Conservation (phyloP, 2,329 filamentous ascomycete genomes). For the Pseudogymnoascus sp. region DNA sequence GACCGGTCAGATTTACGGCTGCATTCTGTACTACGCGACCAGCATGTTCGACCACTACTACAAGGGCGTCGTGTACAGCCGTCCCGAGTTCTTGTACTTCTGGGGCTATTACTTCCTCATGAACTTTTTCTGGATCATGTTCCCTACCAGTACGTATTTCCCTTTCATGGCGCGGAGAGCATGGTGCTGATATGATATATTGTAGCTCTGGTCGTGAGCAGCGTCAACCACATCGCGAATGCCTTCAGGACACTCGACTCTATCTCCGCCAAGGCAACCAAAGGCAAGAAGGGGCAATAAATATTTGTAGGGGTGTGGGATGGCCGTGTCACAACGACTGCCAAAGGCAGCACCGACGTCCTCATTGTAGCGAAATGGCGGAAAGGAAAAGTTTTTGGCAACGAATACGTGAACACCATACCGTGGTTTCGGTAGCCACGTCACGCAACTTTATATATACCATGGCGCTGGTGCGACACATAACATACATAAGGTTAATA, state of each 20-base stretch:
- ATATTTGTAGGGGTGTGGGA: background rate
- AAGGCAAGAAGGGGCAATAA: conserved; percentile 8
- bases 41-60: conserved; percentile 42
- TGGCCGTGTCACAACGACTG: background rate
- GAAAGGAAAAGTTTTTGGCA: background rate
- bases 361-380: background rate
- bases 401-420: background rate
- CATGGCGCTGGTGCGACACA: background rate
- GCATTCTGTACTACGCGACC: conserved; percentile 55
- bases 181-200: conserved; percentile 14
- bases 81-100: conserved; percentile 52
- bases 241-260: conserved; percentile 31
- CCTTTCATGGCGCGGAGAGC: background rate
- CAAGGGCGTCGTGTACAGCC: conserved; percentile 41
- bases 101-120: conserved; percentile 56
- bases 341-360: background rate
- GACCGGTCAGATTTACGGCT: conserved; percentile 39
- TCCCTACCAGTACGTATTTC: conserved; percentile 42
- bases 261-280: background rate
- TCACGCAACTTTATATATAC: background rate
- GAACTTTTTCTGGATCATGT: conserved; percentile 52
- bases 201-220: conserved; percentile 31
- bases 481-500: background rate
- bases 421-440: background rate
- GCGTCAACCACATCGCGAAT: conserved; percentile 28